A percentile compares a stretch with the other conserved stretches of the same genome.
Conservation (phyloP, 2,329 filamentous ascomycete species). For the Talaromyces pinophilus region DNA sequence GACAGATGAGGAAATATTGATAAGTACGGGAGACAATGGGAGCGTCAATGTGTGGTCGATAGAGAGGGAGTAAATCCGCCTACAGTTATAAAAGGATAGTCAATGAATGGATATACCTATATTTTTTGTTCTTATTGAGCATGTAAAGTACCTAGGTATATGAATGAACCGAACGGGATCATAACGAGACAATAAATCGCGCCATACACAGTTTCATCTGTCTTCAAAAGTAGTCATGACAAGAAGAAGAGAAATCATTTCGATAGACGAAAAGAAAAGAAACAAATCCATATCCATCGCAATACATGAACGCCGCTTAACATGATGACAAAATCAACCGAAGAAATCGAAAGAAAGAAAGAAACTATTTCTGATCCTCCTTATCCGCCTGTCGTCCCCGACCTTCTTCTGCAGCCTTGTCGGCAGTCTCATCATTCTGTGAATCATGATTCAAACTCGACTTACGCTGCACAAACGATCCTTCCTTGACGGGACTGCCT, state of each 20-base stretch:
- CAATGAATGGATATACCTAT: neutral
- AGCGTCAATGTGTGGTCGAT: conserved; percentile 80
- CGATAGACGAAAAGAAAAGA: neutral
- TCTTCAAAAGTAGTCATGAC: neutral
- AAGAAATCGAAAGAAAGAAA: neutral
- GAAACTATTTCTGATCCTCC: neutral
- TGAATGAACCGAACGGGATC: conserved; percentile 1
- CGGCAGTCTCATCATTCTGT: neutral
- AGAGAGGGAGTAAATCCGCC: conserved; percentile 20
- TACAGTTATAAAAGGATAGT: neutral
- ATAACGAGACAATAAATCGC: neutral
- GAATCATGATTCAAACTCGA: conserved; percentile 58
- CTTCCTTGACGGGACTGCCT: conserved; percentile 86
- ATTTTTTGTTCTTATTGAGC: neutral
- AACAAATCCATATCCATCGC: conserved; percentile 18
- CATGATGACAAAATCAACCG: conserved; percentile 19
- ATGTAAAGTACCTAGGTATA: neutral
- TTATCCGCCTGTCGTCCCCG: conserved; percentile 8
- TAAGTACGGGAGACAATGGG: conserved; percentile 92
- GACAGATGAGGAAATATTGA: conserved; percentile 75
- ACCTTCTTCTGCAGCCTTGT: neutral
- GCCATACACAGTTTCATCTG: conserved; percentile 3
- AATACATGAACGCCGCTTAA: conserved; percentile 15
- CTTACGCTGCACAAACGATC: conserved; percentile 74
- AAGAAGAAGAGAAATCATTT: neutral